Conservation (phyloP, 108 stramenopile genomes). For the Cyclotella cryptica region DNA sequence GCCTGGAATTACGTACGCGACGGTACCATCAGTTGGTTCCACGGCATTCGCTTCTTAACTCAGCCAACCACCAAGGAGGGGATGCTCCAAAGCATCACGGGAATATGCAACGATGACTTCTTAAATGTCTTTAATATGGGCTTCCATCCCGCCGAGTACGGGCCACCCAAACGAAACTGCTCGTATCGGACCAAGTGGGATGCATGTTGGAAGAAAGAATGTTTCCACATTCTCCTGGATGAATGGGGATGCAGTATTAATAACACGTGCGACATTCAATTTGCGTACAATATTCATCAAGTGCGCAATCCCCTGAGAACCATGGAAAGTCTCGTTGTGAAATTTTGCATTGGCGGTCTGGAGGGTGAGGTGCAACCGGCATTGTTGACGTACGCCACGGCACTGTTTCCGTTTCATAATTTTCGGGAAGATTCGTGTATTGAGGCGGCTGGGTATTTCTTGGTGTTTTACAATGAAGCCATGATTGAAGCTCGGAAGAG, state of each 20-base stretch:
- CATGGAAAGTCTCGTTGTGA: slow-evolving; percentile 54
- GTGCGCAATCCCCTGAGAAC: slow-evolving; percentile 60
- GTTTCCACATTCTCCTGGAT: slow-evolving; percentile 29
- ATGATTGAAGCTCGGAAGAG: slow-evolving; percentile 40
- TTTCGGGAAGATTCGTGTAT: slow-evolving; percentile 51
- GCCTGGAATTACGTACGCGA: slow-evolving; percentile 49
- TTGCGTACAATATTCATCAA: slow-evolving; percentile 51
- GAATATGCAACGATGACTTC: slow-evolving; percentile 29
- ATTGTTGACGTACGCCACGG: slow-evolving; percentile 39
- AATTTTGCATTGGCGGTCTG: slow-evolving; percentile 57
- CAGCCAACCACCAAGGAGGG: slow-evolving; percentile 14
- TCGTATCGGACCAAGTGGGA: slow-evolving; percentile 46
- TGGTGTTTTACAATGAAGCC: slow-evolving; percentile 47
- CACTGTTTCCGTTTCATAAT: slow-evolving; percentile 49
- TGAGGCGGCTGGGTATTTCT: slow-evolving; percentile 54
- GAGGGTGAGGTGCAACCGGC: slow-evolving; percentile 45
- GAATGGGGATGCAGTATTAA: slow-evolving; percentile 56
- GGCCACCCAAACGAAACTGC: slow-evolving; percentile 35
- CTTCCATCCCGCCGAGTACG: slow-evolving; percentile 63
- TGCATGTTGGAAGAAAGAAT: slow-evolving; percentile 59
- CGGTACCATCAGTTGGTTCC: slow-evolving; percentile 44
- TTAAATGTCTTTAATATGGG: slow-evolving; percentile 53
- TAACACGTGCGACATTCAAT: slow-evolving; percentile 26
- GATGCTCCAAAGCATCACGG: neutral
- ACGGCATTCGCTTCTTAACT: slow-evolving; percentile 38